Base-by-base conservation (phyloP, 2,329 filamentous ascomycete species). In the Fusarium citri region DNA sequence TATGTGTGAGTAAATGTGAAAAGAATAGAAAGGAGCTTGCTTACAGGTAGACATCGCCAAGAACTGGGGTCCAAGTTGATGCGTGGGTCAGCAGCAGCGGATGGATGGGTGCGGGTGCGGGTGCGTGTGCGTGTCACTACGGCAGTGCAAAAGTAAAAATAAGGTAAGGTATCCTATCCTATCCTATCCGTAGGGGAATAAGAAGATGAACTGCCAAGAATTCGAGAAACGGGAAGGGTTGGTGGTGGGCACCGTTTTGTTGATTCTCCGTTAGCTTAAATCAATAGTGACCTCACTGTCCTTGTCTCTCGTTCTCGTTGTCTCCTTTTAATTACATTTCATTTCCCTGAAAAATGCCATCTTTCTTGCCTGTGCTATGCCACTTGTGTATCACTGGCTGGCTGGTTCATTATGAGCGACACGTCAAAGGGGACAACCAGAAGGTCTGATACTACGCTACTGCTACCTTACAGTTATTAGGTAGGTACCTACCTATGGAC, bases 31-130 rank as follows among this genome's bases (percentile, higher is more conserved):
- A 67, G 56, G 55, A 41, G 68, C 68, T 59, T 71, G 68, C 68
- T 59, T 71, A 71, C 68, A 71, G 43, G 68, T 59, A 70, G 69
- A 64, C 69, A 70, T 72, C 59, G 66, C 63, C 70, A 66, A 71
- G 68, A 62, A 60, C 64, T 66, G 42, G 61, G 61, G 61, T 64
- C 63, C 37, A 55, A 48, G 31, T 66, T 51, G 41, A 28, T 30
- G 40, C 55, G 49, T 60, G 55, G 64, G 55, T 68, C 64, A 41
- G 45, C 30, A 23, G 34, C 42, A 25, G 16, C 9, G 31, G 31
- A 37, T 37, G 31, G 41, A 51, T 50, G 57, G 20, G 34, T 51
- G 22, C 15, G 31, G 16, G 48, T 65, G 46, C 60, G 62, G n/a
- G 34, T 57, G 37, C 12, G 31, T 40, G 48, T 65, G 47, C 60